These are phyloP conservation scores for Roridomyces roridus DNA, from an alignment of 768 basidiomycete species.

Conservation along the genomic window DNA sequence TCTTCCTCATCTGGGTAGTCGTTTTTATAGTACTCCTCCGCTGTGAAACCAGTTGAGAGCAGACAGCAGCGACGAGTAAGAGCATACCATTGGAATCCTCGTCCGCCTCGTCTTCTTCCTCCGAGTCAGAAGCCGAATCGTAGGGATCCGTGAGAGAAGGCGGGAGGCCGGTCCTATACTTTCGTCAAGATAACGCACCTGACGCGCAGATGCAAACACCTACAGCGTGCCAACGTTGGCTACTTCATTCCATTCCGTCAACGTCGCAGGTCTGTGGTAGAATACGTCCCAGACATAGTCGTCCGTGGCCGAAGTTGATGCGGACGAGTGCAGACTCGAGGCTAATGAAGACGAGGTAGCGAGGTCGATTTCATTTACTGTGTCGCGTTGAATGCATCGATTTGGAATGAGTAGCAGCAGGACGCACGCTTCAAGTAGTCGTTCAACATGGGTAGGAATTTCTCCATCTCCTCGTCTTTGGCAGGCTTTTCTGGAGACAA, in stretches of 20 bases:
- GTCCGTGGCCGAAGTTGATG: conserved; percentile 29
- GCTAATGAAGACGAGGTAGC: conserved; percentile 7
- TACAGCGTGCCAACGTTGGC: conserved; percentile 71
- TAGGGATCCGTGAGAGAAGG: conserved; percentile 57
- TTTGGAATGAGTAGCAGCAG: not conserved
- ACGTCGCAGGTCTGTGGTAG: conserved; percentile 68
- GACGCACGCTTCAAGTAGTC: conserved; percentile 71
- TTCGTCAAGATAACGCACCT: conserved; percentile 4
- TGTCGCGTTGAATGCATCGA: not conserved
- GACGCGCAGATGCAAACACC: conserved; percentile 27
- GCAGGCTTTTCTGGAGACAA: conserved; percentile 41
- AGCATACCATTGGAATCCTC: conserved; percentile 81
- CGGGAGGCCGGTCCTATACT: conserved; percentile 67
- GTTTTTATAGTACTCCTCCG: conserved; percentile 85
- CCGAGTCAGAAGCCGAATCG: conserved; percentile 68
- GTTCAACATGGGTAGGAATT: conserved; percentile 77
- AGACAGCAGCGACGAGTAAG: not conserved
- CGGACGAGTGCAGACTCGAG: not conserved
- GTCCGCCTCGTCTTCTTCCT: conserved; percentile 76
- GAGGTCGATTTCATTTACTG: conserved; percentile 37
- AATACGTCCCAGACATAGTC: conserved; percentile 90
- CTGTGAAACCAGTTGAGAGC: conserved; percentile 28
- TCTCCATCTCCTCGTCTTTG: conserved; percentile 70
- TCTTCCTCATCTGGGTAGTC: conserved; percentile 82
- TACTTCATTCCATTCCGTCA: conserved; percentile 64